Evolutionary conservation across 331 rosid genomes (phyloP).

Genomic region (Rosa hybrid): DNA sequence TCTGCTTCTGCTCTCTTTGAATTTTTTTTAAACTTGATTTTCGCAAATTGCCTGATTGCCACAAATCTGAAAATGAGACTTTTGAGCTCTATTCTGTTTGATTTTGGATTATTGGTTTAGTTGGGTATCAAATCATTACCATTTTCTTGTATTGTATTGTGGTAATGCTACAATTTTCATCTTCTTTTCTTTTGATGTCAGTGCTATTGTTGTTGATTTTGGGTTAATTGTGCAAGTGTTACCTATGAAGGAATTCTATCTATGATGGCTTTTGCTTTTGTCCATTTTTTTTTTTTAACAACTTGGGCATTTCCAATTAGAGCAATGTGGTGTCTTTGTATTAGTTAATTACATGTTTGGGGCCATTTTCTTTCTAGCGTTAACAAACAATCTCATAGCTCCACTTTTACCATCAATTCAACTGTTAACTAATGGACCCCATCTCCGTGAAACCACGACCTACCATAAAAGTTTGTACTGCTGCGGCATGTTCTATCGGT

Average conservation of each 20-base stretch:
- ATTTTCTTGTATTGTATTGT: not conserved
- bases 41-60: no score
- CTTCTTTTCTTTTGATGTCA: no score
- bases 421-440: not conserved
- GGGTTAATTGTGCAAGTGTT: not conserved
- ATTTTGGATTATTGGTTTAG: slow-evolving; percentile 8
- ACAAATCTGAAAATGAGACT: not conserved
- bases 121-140: not conserved
- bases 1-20: no score
- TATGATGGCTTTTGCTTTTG: no score
- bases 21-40: no score
- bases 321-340: not conserved
- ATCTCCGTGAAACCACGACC: not conserved
- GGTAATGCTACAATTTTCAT: no score
- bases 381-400: no score
- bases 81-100: not conserved
- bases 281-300: not conserved
- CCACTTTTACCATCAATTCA: not conserved
- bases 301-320: not conserved
- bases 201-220: no score
- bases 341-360: not conserved
- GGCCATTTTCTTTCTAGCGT: not conserved
- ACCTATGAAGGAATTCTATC: no score
- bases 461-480: not conserved
- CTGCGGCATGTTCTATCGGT: not conserved